A percentile compares a stretch with the other conserved stretches of the same genome.
Evolutionary conservation across 2,329 filamentous ascomycete species (phyloP).

Genomic region (Dactylonectria estremocensis): DNA sequence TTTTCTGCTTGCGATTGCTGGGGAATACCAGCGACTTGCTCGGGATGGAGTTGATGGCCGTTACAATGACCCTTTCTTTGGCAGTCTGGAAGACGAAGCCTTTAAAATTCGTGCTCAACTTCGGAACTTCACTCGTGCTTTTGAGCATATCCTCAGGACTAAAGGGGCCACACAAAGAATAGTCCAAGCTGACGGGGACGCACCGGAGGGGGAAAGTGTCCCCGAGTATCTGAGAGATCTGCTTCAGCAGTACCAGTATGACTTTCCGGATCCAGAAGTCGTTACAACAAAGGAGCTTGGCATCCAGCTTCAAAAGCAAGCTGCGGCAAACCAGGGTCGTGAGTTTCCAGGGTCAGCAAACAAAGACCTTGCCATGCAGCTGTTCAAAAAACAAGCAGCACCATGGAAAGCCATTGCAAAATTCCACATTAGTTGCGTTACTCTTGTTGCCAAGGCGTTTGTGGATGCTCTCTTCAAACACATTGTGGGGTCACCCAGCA

Average conservation of each 20-base stretch:
- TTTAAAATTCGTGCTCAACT: constrained; percentile 51
- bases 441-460: constrained; percentile 51
- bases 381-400: constrained; percentile 55
- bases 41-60: constrained; percentile 48
- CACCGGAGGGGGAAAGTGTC: constrained; percentile 28
- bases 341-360: constrained; percentile 57
- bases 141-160: constrained; percentile 47
- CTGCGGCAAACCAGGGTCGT: constrained; percentile 56
- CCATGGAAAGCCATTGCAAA: constrained; percentile 60
- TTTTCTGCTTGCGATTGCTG: constrained; percentile 55
- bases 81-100: constrained; percentile 29
- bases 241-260: constrained; percentile 44
- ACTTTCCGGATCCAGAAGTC: not conserved
- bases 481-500: constrained; percentile 44
- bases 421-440: constrained; percentile 53
- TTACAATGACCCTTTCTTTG: constrained; percentile 58
- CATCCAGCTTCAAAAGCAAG: constrained; percentile 49
- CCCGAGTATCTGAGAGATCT: constrained; percentile 46
- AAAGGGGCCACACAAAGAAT: constrained; percentile 46
- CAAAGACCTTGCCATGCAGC: constrained; percentile 51
- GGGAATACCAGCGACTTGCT: constrained; percentile 52
- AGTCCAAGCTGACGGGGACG: constrained; percentile 1
- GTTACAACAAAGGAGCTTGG: not conserved
- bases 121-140: constrained; percentile 49
- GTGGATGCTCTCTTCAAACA: constrained; percentile 55